A percentile compares a stretch with the other conserved stretches of the same genome.
Conservation (phyloP, 164 flowering plant genomes). For the Liquidambar formosana region DNA sequence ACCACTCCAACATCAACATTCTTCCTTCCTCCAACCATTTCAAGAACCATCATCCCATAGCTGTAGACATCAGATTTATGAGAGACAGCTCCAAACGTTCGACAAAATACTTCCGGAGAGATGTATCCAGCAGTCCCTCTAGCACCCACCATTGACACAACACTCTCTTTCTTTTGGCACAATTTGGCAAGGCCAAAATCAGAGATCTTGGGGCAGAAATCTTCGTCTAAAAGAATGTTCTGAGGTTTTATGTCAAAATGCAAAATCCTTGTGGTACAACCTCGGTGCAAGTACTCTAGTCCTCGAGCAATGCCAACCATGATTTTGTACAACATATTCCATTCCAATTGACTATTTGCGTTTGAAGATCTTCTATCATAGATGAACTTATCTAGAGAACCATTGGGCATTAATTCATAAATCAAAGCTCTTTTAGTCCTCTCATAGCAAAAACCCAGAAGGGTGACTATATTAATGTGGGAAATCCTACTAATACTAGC, state of each 20-base stretch:
- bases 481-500: conserved; percentile 26
- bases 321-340: conserved; percentile 14
- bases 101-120: conserved; percentile 30
- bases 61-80: conserved; percentile 36
- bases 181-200: conserved; percentile 38
- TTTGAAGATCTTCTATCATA: neutral
- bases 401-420: conserved; percentile 34
- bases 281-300: conserved; percentile 27
- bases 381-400: conserved; percentile 30
- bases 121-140: conserved; percentile 37
- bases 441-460: conserved; percentile 30
- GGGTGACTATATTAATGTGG: conserved; percentile 28
- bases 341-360: neutral
- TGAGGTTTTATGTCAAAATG: conserved; percentile 40
- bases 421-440: conserved; percentile 22
- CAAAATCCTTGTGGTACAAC: conserved; percentile 25
- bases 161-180: conserved; percentile 19
- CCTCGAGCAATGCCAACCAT: conserved; percentile 28
- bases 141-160: conserved; percentile 20
- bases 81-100: conserved; percentile 23
- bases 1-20: neutral
- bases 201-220: conserved; percentile 31
- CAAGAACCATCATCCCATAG: conserved; percentile 35
- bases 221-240: conserved; percentile 26
- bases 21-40: conserved; percentile 28